These are phyloP conservation scores for Chaetomium tenue DNA, from an alignment of 495 filamentous ascomycete genomes.

Conservation along the genomic window DNA sequence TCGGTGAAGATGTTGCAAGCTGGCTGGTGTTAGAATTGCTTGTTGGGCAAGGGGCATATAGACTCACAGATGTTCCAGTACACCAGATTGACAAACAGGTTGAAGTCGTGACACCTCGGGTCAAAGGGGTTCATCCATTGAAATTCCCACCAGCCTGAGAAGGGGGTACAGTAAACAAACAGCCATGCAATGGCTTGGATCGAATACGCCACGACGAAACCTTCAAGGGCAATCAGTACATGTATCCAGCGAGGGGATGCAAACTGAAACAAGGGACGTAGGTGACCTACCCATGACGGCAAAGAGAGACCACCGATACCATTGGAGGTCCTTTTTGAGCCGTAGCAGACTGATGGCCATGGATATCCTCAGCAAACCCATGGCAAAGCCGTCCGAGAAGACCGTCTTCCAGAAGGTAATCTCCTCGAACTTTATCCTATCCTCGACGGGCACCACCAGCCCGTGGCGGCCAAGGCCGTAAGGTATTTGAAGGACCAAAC, in stretches of 20 bases:
- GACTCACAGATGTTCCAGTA: constrained; percentile 17
- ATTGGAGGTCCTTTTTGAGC: constrained; percentile 18
- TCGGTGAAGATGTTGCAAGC: constrained; percentile 19
- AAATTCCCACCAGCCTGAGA: constrained; percentile 16
- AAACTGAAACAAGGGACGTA: constrained; percentile 11
- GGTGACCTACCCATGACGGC: constrained; percentile 25
- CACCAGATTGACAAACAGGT: constrained; percentile 8
- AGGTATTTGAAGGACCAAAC: constrained; percentile 29
- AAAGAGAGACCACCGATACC: constrained; percentile 26
- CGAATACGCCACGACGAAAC: constrained; percentile 33
- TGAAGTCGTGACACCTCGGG: constrained; percentile 7
- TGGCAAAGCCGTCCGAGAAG: constrained; percentile 35
- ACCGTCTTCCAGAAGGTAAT: constrained; percentile 40
- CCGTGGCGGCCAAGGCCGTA: constrained; percentile 43
- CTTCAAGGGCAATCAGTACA: constrained; percentile 20
- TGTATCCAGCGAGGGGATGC: background rate
- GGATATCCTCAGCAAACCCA: constrained; percentile 44
- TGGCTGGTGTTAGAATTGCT: background rate
- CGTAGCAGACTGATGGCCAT: constrained; percentile 34
- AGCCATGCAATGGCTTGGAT: constrained; percentile 31
- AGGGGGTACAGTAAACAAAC: constrained; percentile 36
- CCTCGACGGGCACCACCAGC: constrained; percentile 25
- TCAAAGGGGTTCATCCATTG: constrained; percentile 16
- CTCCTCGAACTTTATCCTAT: constrained; percentile 35
- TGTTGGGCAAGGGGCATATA: background rate